Evolutionary conservation across 768 basidiomycete genomes (phyloP), one percentile per base, ranked within the genome.

Genomic region (Suillus clintonianus): DNA sequence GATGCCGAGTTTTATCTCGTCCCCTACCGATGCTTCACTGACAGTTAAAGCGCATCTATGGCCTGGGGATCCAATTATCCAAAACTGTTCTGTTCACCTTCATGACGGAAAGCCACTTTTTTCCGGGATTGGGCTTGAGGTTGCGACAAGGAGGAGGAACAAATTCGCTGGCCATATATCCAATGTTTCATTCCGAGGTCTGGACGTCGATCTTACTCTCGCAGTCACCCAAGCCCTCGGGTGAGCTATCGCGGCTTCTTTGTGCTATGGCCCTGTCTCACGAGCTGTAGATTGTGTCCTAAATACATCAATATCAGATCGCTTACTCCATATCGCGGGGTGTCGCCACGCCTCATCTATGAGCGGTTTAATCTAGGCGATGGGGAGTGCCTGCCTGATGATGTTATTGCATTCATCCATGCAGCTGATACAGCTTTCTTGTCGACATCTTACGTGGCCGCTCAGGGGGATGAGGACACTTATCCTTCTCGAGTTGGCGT

Each of bases 301-400:
- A 89, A 89, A 68, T 89, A 89, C 61, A 89, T 88, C 69, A 85
- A 81, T 56, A 69, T 82, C 51, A 81, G 86, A 9, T 78, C 83
- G 7, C 71, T 89, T 10, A 68, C 73, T 14, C 79, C 85, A 0
- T 70, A 80, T 63, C 72, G 78, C 0, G 59, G 75, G 24, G 75
- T 78, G 2, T 63, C 71, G 15, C 80, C 86, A 0, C 66, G 66
- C 1, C 69, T 86, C 15, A 65, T 69, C 4, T 69, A 82, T 58
- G 68, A 79, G 45, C 63, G 70, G 3, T 61, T 70, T 13, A 62
- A 76, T 34, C 64, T 88, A 48, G 51, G 65, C 8, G 43, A 70
- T 4, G 69, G 64, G 24, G 81, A 82, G 0, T 77, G 80, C 43
- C 77, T 89, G 5, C 85, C 88, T 0, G 74, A 81, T 7, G 82